These are phyloP conservation scores for Cucurbita pepo DNA, from an alignment of 306 rosid species.

Conservation along the genomic window DNA sequence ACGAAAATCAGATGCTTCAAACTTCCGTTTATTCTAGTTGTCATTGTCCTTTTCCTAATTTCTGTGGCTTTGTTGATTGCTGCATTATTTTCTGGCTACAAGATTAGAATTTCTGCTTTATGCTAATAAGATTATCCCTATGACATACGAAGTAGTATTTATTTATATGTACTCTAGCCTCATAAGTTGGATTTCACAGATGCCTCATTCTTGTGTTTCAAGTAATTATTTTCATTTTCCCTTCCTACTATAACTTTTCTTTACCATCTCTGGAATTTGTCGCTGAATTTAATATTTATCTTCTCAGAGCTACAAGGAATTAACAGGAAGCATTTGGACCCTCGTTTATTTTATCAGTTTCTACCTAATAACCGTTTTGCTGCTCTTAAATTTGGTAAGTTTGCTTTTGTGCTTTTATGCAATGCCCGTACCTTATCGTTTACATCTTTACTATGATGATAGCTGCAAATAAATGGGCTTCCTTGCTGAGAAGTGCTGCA, in stretches of 20 bases:
- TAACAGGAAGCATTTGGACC: constrained; percentile 73
- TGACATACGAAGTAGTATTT: not conserved
- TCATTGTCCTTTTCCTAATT: not conserved
- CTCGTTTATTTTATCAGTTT: constrained; percentile 62
- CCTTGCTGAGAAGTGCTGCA: not conserved
- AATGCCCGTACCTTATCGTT: not conserved
- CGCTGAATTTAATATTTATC: constrained; percentile 9
- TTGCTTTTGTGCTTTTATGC: not conserved
- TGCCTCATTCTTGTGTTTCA: not conserved
- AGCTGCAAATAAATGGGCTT: not conserved
- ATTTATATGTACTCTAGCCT: not conserved
- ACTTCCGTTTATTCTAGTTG: no score
- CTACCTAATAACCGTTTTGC: constrained; percentile 68
- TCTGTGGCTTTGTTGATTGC: not conserved
- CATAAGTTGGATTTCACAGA: not conserved
- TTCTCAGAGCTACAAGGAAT: constrained; percentile 73
- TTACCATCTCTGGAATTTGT: not conserved
- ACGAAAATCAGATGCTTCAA: not conserved
- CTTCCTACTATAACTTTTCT: not conserved
- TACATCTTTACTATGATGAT: not conserved
- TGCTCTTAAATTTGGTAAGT: constrained; percentile 82
- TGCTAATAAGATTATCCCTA: not conserved
- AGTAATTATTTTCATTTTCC: not conserved
- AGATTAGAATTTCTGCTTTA: not conserved
- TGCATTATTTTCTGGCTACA: not conserved